Base-by-base conservation (phyloP, 345 rosid species). In the Hibiscus syriacus region DNA sequence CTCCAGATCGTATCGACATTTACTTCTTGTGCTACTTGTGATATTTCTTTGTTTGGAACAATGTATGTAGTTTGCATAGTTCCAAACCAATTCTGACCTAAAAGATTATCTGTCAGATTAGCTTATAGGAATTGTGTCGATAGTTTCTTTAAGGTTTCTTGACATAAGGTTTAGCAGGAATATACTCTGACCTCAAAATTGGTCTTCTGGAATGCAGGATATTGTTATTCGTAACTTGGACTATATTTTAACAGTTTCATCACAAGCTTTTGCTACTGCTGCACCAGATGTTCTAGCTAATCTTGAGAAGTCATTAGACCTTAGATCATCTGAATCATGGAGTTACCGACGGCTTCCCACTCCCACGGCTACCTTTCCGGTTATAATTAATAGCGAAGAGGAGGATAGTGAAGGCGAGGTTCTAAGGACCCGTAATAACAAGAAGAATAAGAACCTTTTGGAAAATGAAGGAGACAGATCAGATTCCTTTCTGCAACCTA, bases 251-350 rank as follows among this genome's bases (percentile, higher is more conserved):
- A 83, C 96, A 0, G 76, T 79, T 63, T 76, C 96, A 52, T 79
- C 95, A 11, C 87, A 86, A 56, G 74, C 90, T 30, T 83, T 94
- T 73, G 86, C 96, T 29, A 83, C 71, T 79, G 74, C 96, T 48
- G 80, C 96, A 16, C 80, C 78, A 20, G 98, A 89, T 74, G 75
- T 91, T 75, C 80, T 94, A 64, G 95, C 86, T 57, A 80, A 75
- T 73, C 92, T 94, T 38, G 99, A 94, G 84, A 89, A 83, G 75
- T 68, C 76, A 38, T 81, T 94, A 69, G 96, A 90, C 77, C 67
- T 68, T 55, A 91, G 89, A 77, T 91, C 99, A 76, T 86, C 97
- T 7, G 98, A 91, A 68, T 59, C 85, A 27, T 94, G 99, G 99
- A 85, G 96, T 80, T 84, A 76, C 34, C 81, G 96, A 23, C 84